Conservation (phyloP, 371 early-diverging fungal genomes). For the Vavraia culicis region DNA sequence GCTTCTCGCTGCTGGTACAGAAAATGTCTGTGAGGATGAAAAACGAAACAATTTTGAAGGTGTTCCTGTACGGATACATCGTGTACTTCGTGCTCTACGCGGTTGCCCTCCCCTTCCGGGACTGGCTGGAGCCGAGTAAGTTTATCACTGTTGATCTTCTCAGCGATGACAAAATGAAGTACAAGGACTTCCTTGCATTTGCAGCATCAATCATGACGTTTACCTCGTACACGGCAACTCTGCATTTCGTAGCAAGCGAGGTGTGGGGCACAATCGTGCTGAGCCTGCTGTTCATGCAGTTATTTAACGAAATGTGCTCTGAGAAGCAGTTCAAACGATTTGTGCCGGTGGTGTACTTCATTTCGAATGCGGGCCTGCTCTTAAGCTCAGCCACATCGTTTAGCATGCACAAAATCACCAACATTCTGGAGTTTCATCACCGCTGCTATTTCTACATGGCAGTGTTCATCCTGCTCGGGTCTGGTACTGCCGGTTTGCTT, state of each 20-base stretch:
- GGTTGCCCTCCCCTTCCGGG: conserved; percentile 25
- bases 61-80: conserved; percentile 30
- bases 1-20: conserved; percentile 35
- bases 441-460: conserved; percentile 15
- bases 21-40: conserved; percentile 12
- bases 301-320: conserved; percentile 41
- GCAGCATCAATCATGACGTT: conserved; percentile 34
- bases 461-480: conserved; percentile 16
- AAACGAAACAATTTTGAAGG: conserved; percentile 30
- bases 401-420: conserved; percentile 11
- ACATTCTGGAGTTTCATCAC: conserved; percentile 11
- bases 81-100: conserved; percentile 35
- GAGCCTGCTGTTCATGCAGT: conserved; percentile 41
- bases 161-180: conserved; percentile 30
- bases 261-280: conserved; percentile 43
- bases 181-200: conserved; percentile 27
- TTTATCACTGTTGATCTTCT: conserved; percentile 32
- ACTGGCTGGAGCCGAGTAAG: conserved; percentile 30
- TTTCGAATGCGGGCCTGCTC: conserved; percentile 35
- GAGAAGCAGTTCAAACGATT: conserved; percentile 39
- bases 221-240: conserved; percentile 38
- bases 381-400: conserved; percentile 24
- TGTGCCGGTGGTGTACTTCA: conserved; percentile 39
- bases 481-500: conserved; percentile 20
- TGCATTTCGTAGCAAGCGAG: conserved; percentile 40